phyloP scores from a whole-genome alignment of 768 basidiomycete genomes.

The Lactarius vividus region DNA sequence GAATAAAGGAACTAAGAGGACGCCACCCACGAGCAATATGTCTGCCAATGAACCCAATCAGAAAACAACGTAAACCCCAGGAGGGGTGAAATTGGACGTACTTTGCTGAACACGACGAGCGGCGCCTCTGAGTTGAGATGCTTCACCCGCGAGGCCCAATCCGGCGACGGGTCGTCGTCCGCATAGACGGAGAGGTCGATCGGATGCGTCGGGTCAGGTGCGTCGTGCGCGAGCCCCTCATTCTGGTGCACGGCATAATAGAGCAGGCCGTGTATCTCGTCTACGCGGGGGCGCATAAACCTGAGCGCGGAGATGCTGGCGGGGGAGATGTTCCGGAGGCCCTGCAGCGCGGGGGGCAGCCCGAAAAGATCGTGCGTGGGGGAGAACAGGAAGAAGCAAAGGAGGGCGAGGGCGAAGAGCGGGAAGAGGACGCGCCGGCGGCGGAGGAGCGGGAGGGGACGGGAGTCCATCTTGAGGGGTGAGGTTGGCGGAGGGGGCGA shows the following conservation, averaged over 20 bases:
- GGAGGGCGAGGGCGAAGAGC: conserved; percentile 4
- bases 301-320: conserved; percentile 22
- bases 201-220: conserved; percentile 43
- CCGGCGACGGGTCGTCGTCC: conserved; percentile 37
- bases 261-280: conserved; percentile 69
- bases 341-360: conserved; percentile 19
- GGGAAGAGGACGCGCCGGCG: conserved; percentile 12
- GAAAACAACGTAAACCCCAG: neutral
- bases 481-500: conserved; percentile 7
- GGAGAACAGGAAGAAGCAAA: conserved; percentile 25
- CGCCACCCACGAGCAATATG: conserved; percentile 70
- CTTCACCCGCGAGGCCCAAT: conserved; percentile 45
- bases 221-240: conserved; percentile 36
- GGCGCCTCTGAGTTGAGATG: conserved; percentile 52
- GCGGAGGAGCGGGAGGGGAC: neutral
- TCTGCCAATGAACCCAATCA: conserved; percentile 37
- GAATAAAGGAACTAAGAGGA: neutral
- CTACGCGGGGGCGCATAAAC: conserved; percentile 9
- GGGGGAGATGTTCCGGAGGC: conserved; percentile 21
- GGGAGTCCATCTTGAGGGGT: neutral
- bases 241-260: conserved; percentile 56
- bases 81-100: conserved; percentile 32
- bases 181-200: conserved; percentile 56
- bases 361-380: conserved; percentile 21
- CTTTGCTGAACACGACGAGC: conserved; percentile 81